Base-by-base conservation (phyloP, 2,329 filamentous ascomycete species). In the Penicillium sp. region DNA sequence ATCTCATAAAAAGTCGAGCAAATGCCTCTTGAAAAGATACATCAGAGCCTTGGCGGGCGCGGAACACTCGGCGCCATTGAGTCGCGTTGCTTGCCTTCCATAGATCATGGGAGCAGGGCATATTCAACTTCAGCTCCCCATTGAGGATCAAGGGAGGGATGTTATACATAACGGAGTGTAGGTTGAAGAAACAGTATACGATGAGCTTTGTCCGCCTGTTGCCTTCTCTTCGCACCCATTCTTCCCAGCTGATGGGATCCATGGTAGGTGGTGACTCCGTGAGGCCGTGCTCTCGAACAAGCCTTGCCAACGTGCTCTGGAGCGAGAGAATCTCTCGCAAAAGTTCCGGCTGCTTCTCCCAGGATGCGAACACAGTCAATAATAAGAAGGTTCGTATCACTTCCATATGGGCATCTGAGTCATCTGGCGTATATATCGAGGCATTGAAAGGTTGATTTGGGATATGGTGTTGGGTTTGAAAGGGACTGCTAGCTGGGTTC, bases 91-190 rank as follows among this genome's bases (percentile, higher is more conserved):
- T 70, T 2, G 83, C 82, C 61, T 81, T 82, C 79, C 82, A 86
- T 54, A 82, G 77, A 23, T 80, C 78, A 31, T 79, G 78, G 44
- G 77, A 79, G 57, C 78, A 81, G 0, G 83, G 83, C 60, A 86
- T 77, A 49, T 77, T 77, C 58, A 84, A 67, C 49, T 78, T 78
- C 49, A 85, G 66, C 66, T 85, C 81, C 29, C 76, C 75, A 62
- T 82, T 84, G 50, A 83, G 65, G 25, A 86, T 79, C 42, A 84
- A 72, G 0, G 84, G 83, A 26, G 83, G 82, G 14, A 84, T 82
- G 66, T 85, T 82, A 72, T 85, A 86, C 62, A 83, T 83, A 51
- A 86, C 83, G 31, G 80, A 83, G 58, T 85, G 83, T 2, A 86
- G 74, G 62, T 85, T 85, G 56, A 83, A 82, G 61, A 85, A 79